Percentiles rank a stretch among this genome's conserved stretches.
Evolutionary conservation across 768 basidiomycete species (phyloP).

Genomic region (Tulasnella sp.): DNA sequence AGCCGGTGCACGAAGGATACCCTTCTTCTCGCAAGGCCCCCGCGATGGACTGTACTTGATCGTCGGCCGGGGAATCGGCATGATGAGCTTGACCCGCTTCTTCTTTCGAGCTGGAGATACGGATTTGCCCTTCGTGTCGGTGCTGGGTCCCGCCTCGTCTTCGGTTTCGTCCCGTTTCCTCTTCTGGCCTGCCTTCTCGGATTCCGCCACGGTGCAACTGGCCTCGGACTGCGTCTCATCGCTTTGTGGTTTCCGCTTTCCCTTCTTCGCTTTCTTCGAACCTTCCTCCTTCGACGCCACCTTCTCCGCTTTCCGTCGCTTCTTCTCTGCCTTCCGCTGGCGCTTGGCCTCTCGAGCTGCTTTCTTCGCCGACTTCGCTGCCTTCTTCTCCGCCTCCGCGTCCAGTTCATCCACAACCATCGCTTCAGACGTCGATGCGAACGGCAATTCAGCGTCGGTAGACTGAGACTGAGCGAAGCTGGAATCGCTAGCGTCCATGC

Average conservation of each 20-base stretch:
- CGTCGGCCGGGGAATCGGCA: not conserved
- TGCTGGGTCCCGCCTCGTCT: not conserved
- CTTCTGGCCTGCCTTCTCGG: not conserved
- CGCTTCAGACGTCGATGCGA: not conserved
- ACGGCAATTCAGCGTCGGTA: not conserved
- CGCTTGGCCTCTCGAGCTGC: conserved; percentile 9
- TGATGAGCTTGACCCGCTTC: conserved; percentile 4
- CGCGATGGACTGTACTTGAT: not conserved
- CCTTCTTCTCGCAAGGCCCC: not conserved
- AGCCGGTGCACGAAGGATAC: not conserved
- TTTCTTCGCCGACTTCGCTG: not conserved
- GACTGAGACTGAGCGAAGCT: not conserved
- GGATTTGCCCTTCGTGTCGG: not conserved
- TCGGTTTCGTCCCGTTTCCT: not conserved
- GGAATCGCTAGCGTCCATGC: not conserved
- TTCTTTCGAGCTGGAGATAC: not conserved
- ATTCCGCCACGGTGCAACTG: not conserved
- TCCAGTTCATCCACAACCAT: not conserved
- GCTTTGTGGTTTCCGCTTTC: not conserved
- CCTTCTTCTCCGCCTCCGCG: not conserved
- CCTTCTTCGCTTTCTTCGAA: not conserved
- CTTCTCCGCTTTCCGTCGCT: not conserved
- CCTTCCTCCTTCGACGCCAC: not conserved
- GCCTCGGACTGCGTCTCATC: not conserved
- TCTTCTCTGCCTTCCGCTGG: conserved; percentile 21